Percentiles rank a stretch among this genome's conserved stretches.
These are phyloP conservation scores for Groenewaldozyma salmanticensis DNA, from an alignment of 805 yeast species.

Conservation along the genomic window DNA sequence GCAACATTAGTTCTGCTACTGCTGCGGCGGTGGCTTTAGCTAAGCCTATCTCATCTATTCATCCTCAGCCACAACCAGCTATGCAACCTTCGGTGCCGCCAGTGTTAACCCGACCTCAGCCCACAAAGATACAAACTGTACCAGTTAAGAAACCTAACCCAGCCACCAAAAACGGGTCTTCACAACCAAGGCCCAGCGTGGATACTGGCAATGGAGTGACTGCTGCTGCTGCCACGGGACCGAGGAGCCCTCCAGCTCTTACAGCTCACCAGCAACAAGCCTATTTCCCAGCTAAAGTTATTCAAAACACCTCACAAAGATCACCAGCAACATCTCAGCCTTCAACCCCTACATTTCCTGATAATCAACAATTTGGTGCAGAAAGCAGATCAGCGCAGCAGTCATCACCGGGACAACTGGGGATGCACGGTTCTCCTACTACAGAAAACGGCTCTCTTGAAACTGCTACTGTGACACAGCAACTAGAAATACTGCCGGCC, in stretches of 20 bases:
- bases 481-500: conserved; percentile 33
- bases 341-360: too few species aligned
- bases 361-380: neutral
- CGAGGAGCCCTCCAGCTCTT: too few species aligned
- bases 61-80: conserved; percentile 1
- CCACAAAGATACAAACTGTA: too few species aligned
- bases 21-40: conserved; percentile 22
- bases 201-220: neutral
- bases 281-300: neutral
- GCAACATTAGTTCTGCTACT: conserved; percentile 5
- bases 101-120: neutral
- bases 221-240: neutral
- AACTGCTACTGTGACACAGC: conserved; percentile 3
- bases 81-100: conserved; percentile 5
- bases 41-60: conserved; percentile 9
- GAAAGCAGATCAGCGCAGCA: neutral
- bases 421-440: too few species aligned
- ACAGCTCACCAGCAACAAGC: neutral
- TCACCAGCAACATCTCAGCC: neutral
- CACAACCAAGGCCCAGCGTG: conserved; percentile 5
- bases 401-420: neutral
- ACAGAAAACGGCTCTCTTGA: neutral
- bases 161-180: conserved; percentile 2
- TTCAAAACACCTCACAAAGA: too few species aligned
- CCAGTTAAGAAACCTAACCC: neutral